Conservation (phyloP, 1,284 basidiomycete genomes). For the Microstroma glucosiphilum region DNA sequence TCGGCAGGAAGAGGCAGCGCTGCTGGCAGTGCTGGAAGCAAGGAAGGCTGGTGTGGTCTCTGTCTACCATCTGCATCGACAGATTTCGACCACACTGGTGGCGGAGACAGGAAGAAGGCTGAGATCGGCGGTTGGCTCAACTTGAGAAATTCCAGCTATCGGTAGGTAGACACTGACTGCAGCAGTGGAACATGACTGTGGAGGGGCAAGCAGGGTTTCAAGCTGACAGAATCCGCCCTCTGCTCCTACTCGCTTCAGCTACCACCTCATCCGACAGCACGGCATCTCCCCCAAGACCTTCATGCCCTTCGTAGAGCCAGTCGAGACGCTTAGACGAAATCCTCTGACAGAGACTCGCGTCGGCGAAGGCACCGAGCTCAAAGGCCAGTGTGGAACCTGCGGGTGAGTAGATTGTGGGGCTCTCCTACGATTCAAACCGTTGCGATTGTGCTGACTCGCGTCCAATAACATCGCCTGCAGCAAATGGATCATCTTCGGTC, state of each 20-base stretch:
- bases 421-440: not conserved
- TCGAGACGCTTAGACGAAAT: not conserved
- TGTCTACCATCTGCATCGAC: not conserved
- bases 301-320: not conserved
- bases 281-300: constrained; percentile 6
- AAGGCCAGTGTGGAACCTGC: not conserved
- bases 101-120: not conserved
- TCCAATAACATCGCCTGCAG: not conserved
- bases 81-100: not conserved
- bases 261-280: constrained; percentile 4
- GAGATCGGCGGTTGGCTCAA: constrained; percentile 5
- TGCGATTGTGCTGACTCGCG: not conserved
- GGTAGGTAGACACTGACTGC: not conserved
- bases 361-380: not conserved
- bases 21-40: not conserved
- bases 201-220: not conserved
- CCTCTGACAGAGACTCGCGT: not conserved
- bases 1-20: not conserved
- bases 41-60: constrained; percentile 7
- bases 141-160: constrained; percentile 2
- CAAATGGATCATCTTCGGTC: constrained; percentile 6
- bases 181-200: no score
- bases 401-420: not conserved
- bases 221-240: not conserved
- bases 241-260: not conserved